Base-by-base conservation (phyloP, 139 green algal genomes). In the Closterium sp. region DNA sequence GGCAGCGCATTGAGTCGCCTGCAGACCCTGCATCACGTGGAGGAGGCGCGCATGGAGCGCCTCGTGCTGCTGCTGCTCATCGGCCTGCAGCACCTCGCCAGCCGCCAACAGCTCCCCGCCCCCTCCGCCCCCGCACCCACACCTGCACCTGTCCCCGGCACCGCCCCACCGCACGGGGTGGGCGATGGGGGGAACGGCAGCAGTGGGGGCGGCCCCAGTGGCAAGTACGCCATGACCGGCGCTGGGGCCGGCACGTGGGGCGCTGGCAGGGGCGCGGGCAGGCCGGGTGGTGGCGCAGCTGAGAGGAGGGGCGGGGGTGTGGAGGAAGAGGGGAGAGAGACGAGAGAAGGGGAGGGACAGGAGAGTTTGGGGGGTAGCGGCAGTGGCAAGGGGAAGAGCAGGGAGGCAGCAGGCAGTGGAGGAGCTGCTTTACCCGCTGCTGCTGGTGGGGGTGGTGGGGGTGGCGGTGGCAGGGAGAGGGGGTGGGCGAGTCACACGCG, bases 21-120 rank as follows among this genome's bases (percentile, higher is more conserved):
- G 50, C 92, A 94, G 31, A 92, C 92, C 1, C 89, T 94, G 1
- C 50, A 94, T 30, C 92, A 94, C 70, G 92, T 91, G 32, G 87
- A 92, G 24, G 89, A 93, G 50, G 30, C 22, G 21, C 29, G 79
- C 13, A 93, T 70, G n/a, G 92, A 94, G 89, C 10, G 27, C 24
- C 38, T 93, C 10, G 28, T 94, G 11, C 73, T 94, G 24, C n/a
- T 86, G 24, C 92, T 94, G 21, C 34, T 93, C 85, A 91, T 93
- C 17, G 85, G 34, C 27, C 92, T 94, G 31, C 89, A 94, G 27
- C 92, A 94, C 89, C 86, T 94, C 90, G 32, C 91, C 32, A 70
- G 29, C 85, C 62, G 62, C 62, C 62, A 79, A 4, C 62, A 79
- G 62, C 62, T 5, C 62, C 19, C 62, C 62, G 13, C 17, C 10